These are phyloP conservation scores for Cyberlindnera euphorbiae DNA, from an alignment of 805 yeast genomes.

Conservation along the genomic window DNA sequence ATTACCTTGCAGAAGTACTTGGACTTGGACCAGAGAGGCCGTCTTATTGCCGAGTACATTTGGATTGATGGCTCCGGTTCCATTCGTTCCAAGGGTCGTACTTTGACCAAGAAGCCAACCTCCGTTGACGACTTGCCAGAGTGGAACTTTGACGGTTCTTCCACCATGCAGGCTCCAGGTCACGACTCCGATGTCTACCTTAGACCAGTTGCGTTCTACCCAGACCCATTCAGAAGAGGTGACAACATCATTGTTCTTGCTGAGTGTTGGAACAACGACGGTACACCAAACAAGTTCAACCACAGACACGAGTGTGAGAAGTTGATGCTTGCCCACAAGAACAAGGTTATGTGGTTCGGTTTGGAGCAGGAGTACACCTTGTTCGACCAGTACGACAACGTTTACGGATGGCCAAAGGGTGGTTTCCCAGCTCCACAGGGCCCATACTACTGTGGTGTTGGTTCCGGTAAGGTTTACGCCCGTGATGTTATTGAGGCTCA, in stretches of 20 bases:
- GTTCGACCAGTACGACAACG: constrained; percentile 84
- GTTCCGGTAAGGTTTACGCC: constrained; percentile 96
- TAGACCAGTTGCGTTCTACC: constrained; percentile 92
- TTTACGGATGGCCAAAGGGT: constrained; percentile 99
- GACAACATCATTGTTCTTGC: constrained; percentile 93
- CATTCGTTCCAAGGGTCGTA: constrained; percentile 91
- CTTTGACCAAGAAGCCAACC: constrained; percentile 63
- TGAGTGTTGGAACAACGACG: constrained; percentile 98
- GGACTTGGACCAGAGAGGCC: constrained; percentile 80
- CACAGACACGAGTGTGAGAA: constrained; percentile 97
- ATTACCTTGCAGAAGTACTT: constrained; percentile 78
- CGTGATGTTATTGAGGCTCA: constrained; percentile 99
- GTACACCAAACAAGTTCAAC: constrained; percentile 98
- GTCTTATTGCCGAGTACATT: constrained; percentile 90
- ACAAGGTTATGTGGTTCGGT: constrained; percentile 92
- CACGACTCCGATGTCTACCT: constrained; percentile 92
- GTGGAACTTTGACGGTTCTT: constrained; percentile 99
- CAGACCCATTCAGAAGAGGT: constrained; percentile 97
- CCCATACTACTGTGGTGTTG: constrained; percentile 99
- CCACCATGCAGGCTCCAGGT: constrained; percentile 98
- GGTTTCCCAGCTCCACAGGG: constrained; percentile 99
- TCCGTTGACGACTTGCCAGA: constrained; percentile 88
- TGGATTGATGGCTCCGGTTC: constrained; percentile 95
- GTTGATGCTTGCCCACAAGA: constrained; percentile 87
- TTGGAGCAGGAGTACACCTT: constrained; percentile 98